Conservation (phyloP, 2,329 filamentous ascomycete species). For the Colletotrichum sansevieriae region DNA sequence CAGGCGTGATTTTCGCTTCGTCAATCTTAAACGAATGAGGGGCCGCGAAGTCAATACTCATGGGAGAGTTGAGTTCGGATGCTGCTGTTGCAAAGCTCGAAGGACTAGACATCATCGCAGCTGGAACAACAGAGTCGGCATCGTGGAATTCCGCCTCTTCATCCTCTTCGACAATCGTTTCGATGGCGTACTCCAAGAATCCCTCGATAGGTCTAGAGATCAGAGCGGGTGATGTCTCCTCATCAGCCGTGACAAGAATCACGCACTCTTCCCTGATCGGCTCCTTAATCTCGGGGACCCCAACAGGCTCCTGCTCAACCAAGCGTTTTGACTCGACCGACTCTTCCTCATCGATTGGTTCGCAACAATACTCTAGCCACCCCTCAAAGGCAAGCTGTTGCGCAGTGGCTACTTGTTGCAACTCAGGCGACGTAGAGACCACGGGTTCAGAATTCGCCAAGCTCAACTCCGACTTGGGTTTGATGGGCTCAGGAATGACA, state of each 20-base stretch:
- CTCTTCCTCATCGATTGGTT: slow-evolving; percentile 35
- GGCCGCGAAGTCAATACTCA: slow-evolving; percentile 24
- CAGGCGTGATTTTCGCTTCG: neutral
- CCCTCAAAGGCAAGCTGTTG: slow-evolving; percentile 33
- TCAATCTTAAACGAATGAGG: neutral
- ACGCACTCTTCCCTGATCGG: neutral
- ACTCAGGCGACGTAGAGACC: neutral
- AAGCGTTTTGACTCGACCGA: slow-evolving; percentile 15
- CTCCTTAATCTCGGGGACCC: neutral
- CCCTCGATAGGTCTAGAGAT: slow-evolving; percentile 20
- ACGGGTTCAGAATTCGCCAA: neutral
- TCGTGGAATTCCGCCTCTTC: slow-evolving; percentile 37
- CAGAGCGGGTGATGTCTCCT: neutral
- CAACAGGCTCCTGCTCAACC: neutral
- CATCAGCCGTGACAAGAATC: slow-evolving; percentile 12
- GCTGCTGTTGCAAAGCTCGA: slow-evolving; percentile 36
- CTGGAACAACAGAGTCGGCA: slow-evolving; percentile 17
- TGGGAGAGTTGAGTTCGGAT: slow-evolving; percentile 30
- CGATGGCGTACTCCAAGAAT: slow-evolving; percentile 33
- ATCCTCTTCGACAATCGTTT: slow-evolving; percentile 34
- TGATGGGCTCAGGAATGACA: neutral
- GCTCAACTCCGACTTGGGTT: neutral
- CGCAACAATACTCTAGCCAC: slow-evolving; percentile 42
- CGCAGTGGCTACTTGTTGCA: slow-evolving; percentile 2
- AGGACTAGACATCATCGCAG: slow-evolving; percentile 24